Evolutionary conservation across 2,329 filamentous ascomycete genomes (phyloP).

Genomic region (Trichothecium sympodiale): DNA sequence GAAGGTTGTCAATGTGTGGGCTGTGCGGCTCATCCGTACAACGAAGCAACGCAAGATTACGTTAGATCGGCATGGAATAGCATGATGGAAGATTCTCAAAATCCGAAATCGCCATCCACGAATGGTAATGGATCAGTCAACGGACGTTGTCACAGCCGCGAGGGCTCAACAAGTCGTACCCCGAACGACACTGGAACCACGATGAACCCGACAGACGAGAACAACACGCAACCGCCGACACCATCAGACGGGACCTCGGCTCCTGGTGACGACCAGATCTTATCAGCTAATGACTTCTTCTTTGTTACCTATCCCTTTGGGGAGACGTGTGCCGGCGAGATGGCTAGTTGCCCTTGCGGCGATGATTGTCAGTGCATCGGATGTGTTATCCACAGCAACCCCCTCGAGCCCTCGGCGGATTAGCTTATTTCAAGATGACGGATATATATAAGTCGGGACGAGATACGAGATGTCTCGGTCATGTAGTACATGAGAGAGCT

Average conservation of each 20-base stretch:
- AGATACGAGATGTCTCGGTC: too few species aligned
- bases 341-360: conserved; percentile 43
- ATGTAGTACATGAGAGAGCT: too few species aligned
- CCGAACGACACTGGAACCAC: conserved; percentile 7
- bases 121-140: conserved; percentile 7
- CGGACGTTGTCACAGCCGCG: conserved; percentile 11
- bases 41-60: conserved; percentile 46
- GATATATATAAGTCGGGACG: neutral
- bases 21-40: conserved; percentile 57
- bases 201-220: conserved; percentile 10
- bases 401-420: neutral
- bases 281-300: conserved; percentile 44
- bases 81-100: conserved; percentile 22
- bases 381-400: conserved; percentile 26
- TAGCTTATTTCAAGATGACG: neutral
- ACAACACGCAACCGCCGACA: conserved; percentile 26
- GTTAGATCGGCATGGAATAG: conserved; percentile 36
- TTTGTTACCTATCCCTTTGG: conserved; percentile 45
- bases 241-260: conserved; percentile 35
- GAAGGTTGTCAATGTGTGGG: conserved; percentile 56
- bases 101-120: neutral
- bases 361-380: conserved; percentile 49
- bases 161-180: conserved; percentile 4
- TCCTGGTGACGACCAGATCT: conserved; percentile 36
- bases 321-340: conserved; percentile 36